Base-by-base conservation (phyloP, 2,329 filamentous ascomycete genomes). In the Acarospora socialis region DNA sequence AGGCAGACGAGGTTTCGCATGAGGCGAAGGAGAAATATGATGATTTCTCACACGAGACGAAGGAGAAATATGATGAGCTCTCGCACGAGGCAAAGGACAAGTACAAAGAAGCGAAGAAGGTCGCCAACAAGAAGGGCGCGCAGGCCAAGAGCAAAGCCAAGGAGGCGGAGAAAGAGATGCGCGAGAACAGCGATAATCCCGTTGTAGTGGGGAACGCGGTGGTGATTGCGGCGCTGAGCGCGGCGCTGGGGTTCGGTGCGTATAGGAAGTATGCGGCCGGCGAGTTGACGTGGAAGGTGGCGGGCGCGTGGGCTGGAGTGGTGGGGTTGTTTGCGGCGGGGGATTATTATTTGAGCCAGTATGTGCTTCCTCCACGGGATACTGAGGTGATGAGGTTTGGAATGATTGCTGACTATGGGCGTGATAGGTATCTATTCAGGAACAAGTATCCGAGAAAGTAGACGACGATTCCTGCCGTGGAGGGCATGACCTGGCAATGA, bases 261-360 rank as follows among this genome's bases (percentile, higher is more conserved):
- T 64, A 63, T 44, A 51, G 51, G 38, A 63, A 63, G 48, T 56
- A 65, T 38, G 37, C 47, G 2, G 46, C 53, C 32, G 61, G 61
- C 23, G 55, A 56, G 39, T 48, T 65, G 37, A 60, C 60, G 12
- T 61, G 59, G 58, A 48, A 61, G 40, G 37, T 61, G 26, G 53
- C 59, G 33, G 58, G 60, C 7, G 37, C 54, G 5, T 56, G 53
- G 41, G 53, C 56, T 19, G 60, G 56, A 7, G 56, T 49, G 16
- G 53, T 65, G 12, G 59, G 59, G 15, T 53, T 57, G 8, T 51
- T 61, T 26, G 58, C 56, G 32, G 50, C 54, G 3, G 56, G 53
- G 18, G 61, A 65, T 45, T 65, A 63, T 44, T 61, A 56, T 35
- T 54, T 60, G 25, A 65, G 61, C 59, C 61, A 60, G 61, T 65